Conservation (phyloP, 2,329 filamentous ascomycete species). For the Dactylellina parvicollis region DNA sequence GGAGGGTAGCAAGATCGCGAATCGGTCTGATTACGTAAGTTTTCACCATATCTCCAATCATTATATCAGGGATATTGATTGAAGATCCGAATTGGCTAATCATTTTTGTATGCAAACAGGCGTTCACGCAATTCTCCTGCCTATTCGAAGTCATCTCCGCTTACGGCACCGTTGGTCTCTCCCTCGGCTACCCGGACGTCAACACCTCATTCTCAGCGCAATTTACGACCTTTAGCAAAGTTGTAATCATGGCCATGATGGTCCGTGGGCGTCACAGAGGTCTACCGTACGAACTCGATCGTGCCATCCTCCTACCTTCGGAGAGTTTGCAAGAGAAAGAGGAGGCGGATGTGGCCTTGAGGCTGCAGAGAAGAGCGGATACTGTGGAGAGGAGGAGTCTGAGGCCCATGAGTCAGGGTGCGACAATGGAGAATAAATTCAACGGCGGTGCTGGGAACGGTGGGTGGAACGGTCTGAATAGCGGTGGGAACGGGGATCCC, state of each 20-base stretch:
- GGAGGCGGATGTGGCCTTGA: conserved; percentile 65
- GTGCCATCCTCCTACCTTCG: conserved; percentile 74
- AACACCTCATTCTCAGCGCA: conserved; percentile 85
- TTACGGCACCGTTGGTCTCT: conserved; percentile 93
- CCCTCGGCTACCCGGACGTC: conserved; percentile 78
- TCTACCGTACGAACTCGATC: conserved; percentile 74
- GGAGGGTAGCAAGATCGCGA: conserved; percentile 77
- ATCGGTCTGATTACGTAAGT: conserved; percentile 55
- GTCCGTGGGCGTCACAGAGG: conserved; percentile 76
- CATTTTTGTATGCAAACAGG: conserved; percentile 22
- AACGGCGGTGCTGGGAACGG: conserved; percentile 5
- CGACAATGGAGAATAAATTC: conserved; percentile 15
- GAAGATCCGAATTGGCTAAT: conserved; percentile 4
- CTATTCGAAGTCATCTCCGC: conserved; percentile 90
- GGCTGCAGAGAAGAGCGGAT: conserved; percentile 58
- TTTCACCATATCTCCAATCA: neutral
- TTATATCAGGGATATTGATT: neutral
- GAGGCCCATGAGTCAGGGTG: conserved; percentile 25
- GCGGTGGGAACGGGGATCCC: neutral
- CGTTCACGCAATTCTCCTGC: conserved; percentile 59
- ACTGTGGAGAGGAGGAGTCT: conserved; percentile 41
- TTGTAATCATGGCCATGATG: conserved; percentile 75
- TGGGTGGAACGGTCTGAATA: neutral
- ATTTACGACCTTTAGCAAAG: conserved; percentile 76
- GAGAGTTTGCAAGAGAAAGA: conserved; percentile 73